A percentile compares a stretch with the other conserved stretches of the same genome.
phyloP scores from a whole-genome alignment of 192 early-diverging fungal species.

The Backusella circina region DNA sequence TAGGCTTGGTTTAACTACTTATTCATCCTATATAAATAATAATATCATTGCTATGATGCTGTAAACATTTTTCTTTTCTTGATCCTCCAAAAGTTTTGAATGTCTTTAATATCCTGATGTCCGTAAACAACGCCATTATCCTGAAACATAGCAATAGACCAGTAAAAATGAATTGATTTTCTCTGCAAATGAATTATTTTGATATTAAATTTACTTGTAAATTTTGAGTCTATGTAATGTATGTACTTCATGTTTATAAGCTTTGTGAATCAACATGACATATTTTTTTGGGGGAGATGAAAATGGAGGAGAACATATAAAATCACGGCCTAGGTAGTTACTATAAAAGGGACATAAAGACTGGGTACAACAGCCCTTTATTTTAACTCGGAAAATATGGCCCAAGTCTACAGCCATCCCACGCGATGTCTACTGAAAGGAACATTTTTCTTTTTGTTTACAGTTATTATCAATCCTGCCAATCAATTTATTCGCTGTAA shows the following conservation, averaged over 20 bases:
- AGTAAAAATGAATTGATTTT: background rate
- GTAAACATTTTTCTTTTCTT: background rate
- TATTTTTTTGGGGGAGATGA: background rate
- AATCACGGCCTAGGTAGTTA: background rate
- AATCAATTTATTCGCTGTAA: background rate
- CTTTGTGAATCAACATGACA: background rate
- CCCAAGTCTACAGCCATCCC: background rate
- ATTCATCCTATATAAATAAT: background rate
- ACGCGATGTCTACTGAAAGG: conserved; percentile 4
- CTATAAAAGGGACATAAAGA: background rate
- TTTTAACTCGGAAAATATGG: background rate
- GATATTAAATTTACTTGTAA: background rate
- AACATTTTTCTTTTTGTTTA: background rate
- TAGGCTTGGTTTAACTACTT: background rate
- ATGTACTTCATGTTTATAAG: background rate
- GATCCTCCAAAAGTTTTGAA: background rate
- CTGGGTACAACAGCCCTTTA: background rate
- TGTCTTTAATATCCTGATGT: background rate
- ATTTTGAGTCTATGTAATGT: background rate
- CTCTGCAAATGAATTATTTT: background rate
- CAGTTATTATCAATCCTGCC: background rate
- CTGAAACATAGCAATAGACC: background rate
- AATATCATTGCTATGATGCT: background rate
- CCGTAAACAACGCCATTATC: background rate
- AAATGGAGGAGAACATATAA: background rate